These are phyloP conservation scores for Castanea mollissima DNA, from an alignment of 306 rosid genomes.

Conservation along the genomic window DNA sequence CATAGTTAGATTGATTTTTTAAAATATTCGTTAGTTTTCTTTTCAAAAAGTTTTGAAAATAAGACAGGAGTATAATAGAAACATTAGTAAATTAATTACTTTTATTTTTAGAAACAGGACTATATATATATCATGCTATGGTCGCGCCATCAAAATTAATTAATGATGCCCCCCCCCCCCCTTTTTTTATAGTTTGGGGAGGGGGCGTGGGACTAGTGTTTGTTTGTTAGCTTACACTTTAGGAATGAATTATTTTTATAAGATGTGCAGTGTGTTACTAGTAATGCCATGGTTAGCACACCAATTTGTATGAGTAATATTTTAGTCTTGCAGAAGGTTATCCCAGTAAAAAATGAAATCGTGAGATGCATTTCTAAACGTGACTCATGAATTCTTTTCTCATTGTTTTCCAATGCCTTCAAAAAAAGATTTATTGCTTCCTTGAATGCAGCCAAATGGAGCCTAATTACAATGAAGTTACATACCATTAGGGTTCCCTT, in stretches of 20 bases:
- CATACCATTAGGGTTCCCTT: conserved; percentile 94
- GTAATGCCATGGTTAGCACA: neutral
- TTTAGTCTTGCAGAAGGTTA: neutral
- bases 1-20: too few relatives aligned
- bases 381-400: neutral
- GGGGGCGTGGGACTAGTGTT: neutral
- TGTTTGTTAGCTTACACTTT: neutral
- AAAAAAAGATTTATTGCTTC: neutral
- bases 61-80: too few relatives aligned
- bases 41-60: too few relatives aligned
- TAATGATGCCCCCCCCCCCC: too few relatives aligned
- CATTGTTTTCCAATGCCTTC: neutral
- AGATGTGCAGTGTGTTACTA: neutral
- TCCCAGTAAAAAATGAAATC: neutral
- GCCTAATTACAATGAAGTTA: conserved; percentile 1
- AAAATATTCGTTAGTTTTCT: too few relatives aligned
- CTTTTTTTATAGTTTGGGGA: neutral
- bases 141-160: too few relatives aligned
- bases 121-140: too few relatives aligned
- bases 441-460: neutral
- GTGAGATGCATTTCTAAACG: neutral
- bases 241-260: neutral
- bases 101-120: too few relatives aligned
- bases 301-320: neutral
- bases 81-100: too few relatives aligned